Evolutionary conservation across 2,329 filamentous ascomycete species (phyloP).

Genomic region (Cordyceps javanica): DNA sequence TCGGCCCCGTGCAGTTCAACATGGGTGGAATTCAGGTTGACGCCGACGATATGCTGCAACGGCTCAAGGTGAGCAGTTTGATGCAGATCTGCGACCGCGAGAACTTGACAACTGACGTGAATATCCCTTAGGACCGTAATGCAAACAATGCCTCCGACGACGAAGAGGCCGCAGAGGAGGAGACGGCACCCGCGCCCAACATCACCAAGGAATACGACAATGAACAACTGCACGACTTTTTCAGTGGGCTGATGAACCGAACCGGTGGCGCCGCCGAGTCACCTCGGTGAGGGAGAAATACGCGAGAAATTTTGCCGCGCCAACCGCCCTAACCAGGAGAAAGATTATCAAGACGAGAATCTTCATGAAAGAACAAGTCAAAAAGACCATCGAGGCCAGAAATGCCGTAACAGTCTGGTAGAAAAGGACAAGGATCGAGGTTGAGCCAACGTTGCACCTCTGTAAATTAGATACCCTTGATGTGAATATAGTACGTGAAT

Average conservation of each 20-base stretch:
- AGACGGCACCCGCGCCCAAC: slow-evolving; percentile 26
- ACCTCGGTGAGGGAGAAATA: slow-evolving; percentile 13
- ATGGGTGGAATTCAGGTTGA: slow-evolving; percentile 94
- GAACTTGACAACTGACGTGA: too few relatives aligned
- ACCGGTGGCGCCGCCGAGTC: slow-evolving; percentile 27
- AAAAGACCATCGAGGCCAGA: slow-evolving; percentile 5
- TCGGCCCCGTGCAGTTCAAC: slow-evolving; percentile 94
- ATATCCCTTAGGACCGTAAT: slow-evolving; percentile 45
- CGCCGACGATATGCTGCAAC: slow-evolving; percentile 85
- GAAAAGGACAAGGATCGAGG: background rate
- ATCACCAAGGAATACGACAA: slow-evolving; percentile 43
- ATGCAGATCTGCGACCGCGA: background rate
- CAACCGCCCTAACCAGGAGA: background rate
- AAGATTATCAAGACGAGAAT: background rate
- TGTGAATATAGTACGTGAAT: slow-evolving; percentile 13
- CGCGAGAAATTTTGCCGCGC: background rate
- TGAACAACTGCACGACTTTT: slow-evolving; percentile 54
- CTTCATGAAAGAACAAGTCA: slow-evolving; percentile 5
- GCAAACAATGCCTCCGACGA: slow-evolving; percentile 43
- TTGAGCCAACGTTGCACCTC: slow-evolving; percentile 12
- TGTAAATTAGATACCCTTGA: slow-evolving; percentile 40
- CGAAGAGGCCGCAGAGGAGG: slow-evolving; percentile 30
- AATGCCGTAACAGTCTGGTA: background rate
- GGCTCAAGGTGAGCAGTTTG: slow-evolving; percentile 61
- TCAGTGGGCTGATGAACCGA: slow-evolving; percentile 53